phyloP scores from a whole-genome alignment of 2,329 filamentous ascomycete genomes.

The Waltergamsia citrina region DNA sequence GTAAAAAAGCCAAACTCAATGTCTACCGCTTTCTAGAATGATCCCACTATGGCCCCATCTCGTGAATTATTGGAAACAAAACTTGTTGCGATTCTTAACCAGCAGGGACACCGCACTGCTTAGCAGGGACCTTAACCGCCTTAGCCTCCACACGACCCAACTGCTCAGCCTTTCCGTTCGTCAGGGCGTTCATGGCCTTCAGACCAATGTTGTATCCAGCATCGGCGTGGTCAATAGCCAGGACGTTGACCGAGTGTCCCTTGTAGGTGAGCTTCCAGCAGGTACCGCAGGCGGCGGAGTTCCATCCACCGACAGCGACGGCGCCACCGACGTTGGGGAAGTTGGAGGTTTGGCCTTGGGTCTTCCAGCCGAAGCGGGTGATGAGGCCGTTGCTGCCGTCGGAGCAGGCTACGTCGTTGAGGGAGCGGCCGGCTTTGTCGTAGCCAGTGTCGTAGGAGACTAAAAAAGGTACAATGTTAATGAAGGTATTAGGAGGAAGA shows the following conservation, averaged over 20 bases:
- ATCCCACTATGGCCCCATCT: no score
- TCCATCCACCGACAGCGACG: conserved; percentile 43
- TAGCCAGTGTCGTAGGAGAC: conserved; percentile 68
- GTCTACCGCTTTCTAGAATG: no score
- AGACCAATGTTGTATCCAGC: conserved; percentile 48
- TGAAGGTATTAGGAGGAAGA: neutral
- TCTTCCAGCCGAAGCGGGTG: conserved; percentile 49
- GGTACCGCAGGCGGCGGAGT: conserved; percentile 45
- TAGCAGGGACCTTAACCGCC: conserved; percentile 30
- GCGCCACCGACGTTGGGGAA: conserved; percentile 49
- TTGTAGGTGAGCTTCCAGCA: conserved; percentile 48
- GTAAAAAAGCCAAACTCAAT: no score
- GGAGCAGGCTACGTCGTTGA: conserved; percentile 54
- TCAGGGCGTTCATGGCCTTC: conserved; percentile 45
- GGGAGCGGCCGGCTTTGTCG: conserved; percentile 46
- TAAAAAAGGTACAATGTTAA: conserved; percentile 7
- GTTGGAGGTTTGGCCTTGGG: conserved; percentile 36
- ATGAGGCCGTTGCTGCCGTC: conserved; percentile 59
- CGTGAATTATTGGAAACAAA: no score
- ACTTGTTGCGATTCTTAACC: neutral
- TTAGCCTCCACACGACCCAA: conserved; percentile 44
- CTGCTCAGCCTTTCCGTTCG: conserved; percentile 35
- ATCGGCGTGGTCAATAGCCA: conserved; percentile 43
- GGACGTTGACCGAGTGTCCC: conserved; percentile 40
- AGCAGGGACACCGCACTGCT: conserved; percentile 29